These are phyloP conservation scores for Lasiodiplodia theobromae DNA, from an alignment of 2,329 filamentous ascomycete genomes.

Conservation along the genomic window DNA sequence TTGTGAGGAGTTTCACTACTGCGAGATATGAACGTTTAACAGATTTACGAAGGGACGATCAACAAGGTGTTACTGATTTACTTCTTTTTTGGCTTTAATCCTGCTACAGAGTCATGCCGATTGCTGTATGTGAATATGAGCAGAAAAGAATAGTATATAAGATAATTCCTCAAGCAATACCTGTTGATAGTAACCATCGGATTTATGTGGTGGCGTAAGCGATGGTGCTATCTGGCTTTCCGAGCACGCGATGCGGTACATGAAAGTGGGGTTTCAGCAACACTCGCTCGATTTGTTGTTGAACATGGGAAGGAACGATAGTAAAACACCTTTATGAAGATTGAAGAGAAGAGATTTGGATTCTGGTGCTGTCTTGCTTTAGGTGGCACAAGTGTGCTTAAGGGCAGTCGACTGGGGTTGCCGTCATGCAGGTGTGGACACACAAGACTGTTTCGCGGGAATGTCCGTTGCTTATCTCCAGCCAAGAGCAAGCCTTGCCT, in stretches of 20 bases:
- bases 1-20: too few species aligned
- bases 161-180: neutral
- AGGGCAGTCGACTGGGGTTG: neutral
- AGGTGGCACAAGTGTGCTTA: neutral
- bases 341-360: rapidly evolving
- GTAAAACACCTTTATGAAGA: rapidly evolving
- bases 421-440: neutral
- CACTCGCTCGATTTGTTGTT: neutral
- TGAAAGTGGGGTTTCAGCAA: neutral
- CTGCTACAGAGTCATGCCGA: too few species aligned
- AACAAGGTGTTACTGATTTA: too few species aligned
- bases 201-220: neutral
- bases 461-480: neutral
- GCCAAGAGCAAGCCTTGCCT: neutral
- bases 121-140: too few species aligned
- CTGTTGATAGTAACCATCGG: neutral
- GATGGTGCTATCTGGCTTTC: neutral
- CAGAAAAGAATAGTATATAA: too few species aligned
- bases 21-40: too few species aligned
- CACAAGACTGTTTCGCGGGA: neutral
- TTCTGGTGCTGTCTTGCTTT: neutral
- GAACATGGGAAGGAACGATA: neutral
- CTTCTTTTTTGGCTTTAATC: too few species aligned
- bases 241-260: neutral
- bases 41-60: too few species aligned